phyloP scores from a whole-genome alignment of 305 asterid species.

The Solanum hybrid region DNA sequence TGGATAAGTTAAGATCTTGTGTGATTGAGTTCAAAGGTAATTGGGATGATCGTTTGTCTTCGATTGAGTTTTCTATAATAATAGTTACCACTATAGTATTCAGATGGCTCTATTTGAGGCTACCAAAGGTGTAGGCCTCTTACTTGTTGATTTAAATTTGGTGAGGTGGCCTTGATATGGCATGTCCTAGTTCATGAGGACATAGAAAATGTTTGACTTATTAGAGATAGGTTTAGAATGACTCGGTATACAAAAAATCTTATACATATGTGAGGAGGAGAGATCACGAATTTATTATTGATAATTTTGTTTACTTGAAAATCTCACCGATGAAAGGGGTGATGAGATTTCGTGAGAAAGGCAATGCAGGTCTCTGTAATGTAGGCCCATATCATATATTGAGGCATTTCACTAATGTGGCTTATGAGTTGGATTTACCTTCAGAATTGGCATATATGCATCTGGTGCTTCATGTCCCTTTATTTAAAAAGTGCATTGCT shows the following conservation, averaged over 20 bases:
- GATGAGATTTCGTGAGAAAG: background rate
- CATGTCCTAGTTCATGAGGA: background rate
- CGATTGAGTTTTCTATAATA: no score
- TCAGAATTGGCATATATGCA: background rate
- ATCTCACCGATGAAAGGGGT: background rate
- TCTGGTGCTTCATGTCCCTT: background rate
- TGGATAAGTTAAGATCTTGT: background rate
- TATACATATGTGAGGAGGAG: background rate
- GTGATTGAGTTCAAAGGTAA: background rate
- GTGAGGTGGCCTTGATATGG: background rate
- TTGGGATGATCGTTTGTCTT: background rate
- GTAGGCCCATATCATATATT: background rate
- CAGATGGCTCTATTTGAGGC: background rate
- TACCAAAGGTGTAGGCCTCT: background rate
- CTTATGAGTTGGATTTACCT: background rate
- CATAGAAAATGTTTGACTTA: background rate
- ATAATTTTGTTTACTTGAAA: background rate
- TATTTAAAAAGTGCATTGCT: background rate
- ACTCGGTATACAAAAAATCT: background rate
- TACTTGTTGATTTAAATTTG: background rate
- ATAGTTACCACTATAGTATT: no score
- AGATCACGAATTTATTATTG: background rate
- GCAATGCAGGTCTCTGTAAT: background rate
- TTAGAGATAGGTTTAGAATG: background rate
- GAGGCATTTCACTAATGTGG: background rate